Evolutionary conservation across 163 green algal species (phyloP).

Genomic region (Chlorella variabilis): DNA sequence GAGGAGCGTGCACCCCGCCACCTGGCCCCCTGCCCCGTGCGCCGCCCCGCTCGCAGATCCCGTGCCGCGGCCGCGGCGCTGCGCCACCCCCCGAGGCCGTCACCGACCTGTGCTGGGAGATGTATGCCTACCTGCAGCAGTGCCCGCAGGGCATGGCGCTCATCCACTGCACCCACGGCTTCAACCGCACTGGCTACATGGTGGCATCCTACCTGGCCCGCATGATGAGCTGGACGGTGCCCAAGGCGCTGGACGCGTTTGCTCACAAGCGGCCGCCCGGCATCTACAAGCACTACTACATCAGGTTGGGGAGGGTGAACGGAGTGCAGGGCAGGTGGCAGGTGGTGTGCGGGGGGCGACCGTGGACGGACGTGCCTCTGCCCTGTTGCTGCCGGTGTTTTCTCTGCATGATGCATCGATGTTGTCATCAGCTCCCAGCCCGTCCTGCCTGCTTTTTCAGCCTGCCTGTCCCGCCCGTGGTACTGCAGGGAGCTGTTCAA

Average conservation of each 20-base stretch:
- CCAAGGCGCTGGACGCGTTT: constrained; percentile 76
- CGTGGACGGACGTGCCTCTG: no score
- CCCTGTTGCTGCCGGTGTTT: no score
- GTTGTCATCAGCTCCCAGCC: no score
- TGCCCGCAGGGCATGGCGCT: constrained; percentile 54
- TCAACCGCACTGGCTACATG: constrained; percentile 97
- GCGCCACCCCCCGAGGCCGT: constrained; percentile 77
- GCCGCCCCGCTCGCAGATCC: constrained; percentile 74
- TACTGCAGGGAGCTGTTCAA: constrained; percentile 75
- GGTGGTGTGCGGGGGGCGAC: no score
- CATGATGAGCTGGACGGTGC: constrained; percentile 56
- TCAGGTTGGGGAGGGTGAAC: constrained; percentile 54
- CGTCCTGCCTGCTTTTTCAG: not conserved
- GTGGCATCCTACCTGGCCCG: constrained; percentile 81
- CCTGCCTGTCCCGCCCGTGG: not conserved
- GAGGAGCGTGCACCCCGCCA: no score
- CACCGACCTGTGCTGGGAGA: constrained; percentile 84
- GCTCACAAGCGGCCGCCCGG: constrained; percentile 77
- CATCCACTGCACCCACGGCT: constrained; percentile 99
- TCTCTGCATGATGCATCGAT: no score
- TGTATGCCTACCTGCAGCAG: constrained; percentile 47
- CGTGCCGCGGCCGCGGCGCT: constrained; percentile 76
- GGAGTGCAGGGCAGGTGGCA: no score
- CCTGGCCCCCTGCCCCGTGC: no score
- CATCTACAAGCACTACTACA: constrained; percentile 99